Base-by-base conservation (phyloP, 2,329 filamentous ascomycete genomes). In the Stagonosporopsis cucurbitacearum region DNA sequence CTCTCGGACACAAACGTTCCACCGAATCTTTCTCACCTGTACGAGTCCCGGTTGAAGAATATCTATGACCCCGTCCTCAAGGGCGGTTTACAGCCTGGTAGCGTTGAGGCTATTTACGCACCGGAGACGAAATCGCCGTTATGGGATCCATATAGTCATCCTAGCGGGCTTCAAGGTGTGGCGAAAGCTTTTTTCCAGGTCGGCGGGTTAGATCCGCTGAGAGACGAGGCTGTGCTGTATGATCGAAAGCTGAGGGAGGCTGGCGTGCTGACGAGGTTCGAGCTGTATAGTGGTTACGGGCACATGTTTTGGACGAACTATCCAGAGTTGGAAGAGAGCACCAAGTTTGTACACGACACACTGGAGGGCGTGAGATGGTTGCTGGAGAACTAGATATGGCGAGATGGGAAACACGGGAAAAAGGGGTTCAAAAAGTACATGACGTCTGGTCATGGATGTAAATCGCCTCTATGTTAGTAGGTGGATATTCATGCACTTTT, bases 141-240 rank as follows among this genome's bases (percentile, higher is more conserved):
- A 8, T 73, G 67, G 66, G 68, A 71, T 45, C 73, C 73, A 0
- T 72, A 57, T 55, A 57, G 74, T 62, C 67, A 75, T 49, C 66
- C 76, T 25, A 36, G 67, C 13, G 61, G 70, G 0, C 79, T 81
- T 51, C 69, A 69, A 26, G 74, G 73, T 0, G 69, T 79, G 4
- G 79, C 80, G 0, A 77, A 76, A 26, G 76, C 78, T 0, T 79
- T 77, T 54, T 81, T 83, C 60, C 77, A 81, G 59, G 75, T 83
- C 17, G 79, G 77, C 28, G 81, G 80, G 0, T 65, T 77, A 58
- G 81, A 83, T 66, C 80, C 80, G 0, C 60, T 80, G 44, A 70
- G 81, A 17, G 81, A 83, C 41, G 81, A 83, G 58, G 79, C 76
- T 2, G 68, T 83, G 30, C 62, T 83, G 6, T 79, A 81, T 39